Conservation (phyloP, 2,329 filamentous ascomycete species). For the Aureobasidium sp. region DNA sequence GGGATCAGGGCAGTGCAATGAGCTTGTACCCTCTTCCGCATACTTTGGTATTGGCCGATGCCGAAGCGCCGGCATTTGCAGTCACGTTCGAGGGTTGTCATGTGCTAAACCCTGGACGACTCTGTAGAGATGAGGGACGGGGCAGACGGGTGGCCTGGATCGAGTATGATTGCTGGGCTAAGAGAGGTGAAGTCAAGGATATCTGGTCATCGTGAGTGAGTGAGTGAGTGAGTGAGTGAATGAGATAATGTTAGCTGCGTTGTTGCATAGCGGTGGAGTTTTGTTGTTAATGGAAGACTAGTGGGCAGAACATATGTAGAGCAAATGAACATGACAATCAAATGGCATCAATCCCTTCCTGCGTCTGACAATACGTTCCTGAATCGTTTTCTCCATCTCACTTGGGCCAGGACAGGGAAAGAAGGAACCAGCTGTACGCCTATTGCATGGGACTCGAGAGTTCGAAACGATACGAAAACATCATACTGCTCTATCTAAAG, state of each 20-base stretch:
- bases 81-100: constrained; percentile 92
- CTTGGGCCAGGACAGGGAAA: no score
- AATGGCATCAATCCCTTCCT: no score
- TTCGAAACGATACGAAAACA: no score
- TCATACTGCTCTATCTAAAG: no score
- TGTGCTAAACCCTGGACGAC: constrained; percentile 81
- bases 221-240: background rate
- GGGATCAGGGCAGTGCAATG: constrained; percentile 72
- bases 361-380: no score
- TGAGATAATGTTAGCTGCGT: background rate
- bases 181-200: constrained; percentile 54
- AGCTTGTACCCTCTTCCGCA: constrained; percentile 85
- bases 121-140: constrained; percentile 55
- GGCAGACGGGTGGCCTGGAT: constrained; percentile 66
- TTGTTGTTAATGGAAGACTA: background rate
- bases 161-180: constrained; percentile 67
- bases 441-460: no score
- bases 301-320: background rate
- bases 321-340: background rate
- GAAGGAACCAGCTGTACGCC: no score
- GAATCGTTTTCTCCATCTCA: no score
- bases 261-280: background rate
- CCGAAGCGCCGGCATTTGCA: constrained; percentile 71
- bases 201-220: constrained; percentile 27
- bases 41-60: constrained; percentile 72